Base-by-base conservation (phyloP, 495 filamentous ascomycete species). In the Cryomyces antarcticus region DNA sequence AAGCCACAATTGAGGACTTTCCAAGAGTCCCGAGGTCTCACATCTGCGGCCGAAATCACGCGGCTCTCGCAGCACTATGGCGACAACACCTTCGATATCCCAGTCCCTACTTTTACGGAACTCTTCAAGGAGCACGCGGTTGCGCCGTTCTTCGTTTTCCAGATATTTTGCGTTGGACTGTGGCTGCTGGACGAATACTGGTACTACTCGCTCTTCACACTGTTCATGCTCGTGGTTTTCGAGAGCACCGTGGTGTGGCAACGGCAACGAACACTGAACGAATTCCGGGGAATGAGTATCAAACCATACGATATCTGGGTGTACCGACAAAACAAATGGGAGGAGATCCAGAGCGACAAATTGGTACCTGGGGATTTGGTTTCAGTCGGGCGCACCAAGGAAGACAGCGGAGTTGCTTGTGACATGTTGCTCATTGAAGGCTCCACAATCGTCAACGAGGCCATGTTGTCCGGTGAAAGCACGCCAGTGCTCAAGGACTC, bases 111-210 rank as follows among this genome's bases (percentile, higher is more conserved):
- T 10, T 99, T 99, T 49, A 73, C 78, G 31, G 89, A 99, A 63
- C 74, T 99, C 41, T 99, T 93, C 71, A 78, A 89, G 62, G 92
- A 99, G 60, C 89, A 99, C 63, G 88, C 89, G 24, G 89, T 99
- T 30, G 89, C 89, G 30, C 89, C 89, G 9, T 99, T 99, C 71
- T 99, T 99, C 60, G 85, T 99, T 41, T 99, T 99, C 63, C 89
- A 99, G 65, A 67, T 99, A 35, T 99, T 99, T 67, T 96, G 92
- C 50, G 89, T 99, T 44, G 89, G 92, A 28, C 65, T 99, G 46
- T 99, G 89, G 89, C 83, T 95, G 78, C 59, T 99, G 59, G 89
- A 99, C 59, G 89, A 99, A 63, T 96, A 95, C 63, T 99, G 89
- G 89, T 99, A 99, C 64, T 99, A 96, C 60, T 99, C 89, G 46